A percentile compares a stretch with the other conserved stretches of the same genome.
phyloP scores from a whole-genome alignment of 1,284 basidiomycete species.

The Moesziomyces sp. region DNA sequence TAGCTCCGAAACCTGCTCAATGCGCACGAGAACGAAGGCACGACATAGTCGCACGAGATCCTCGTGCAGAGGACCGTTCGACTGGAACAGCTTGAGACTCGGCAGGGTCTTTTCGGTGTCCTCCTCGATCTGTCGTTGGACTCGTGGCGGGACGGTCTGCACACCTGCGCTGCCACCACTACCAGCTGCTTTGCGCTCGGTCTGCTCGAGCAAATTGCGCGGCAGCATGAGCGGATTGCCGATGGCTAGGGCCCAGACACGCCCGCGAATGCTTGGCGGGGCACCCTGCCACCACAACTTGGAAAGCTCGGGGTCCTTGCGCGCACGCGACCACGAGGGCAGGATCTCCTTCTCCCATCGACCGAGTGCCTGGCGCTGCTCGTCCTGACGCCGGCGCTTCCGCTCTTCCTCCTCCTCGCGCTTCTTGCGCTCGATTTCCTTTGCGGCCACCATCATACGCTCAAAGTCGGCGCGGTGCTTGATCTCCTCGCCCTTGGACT shows the following conservation, averaged over 20 bases:
- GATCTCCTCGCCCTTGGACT: constrained; percentile 80
- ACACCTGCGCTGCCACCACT: constrained; percentile 1
- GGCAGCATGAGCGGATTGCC: constrained; percentile 87
- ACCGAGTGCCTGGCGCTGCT: constrained; percentile 76
- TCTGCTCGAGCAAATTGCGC: constrained; percentile 46
- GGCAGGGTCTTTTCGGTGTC: constrained; percentile 86
- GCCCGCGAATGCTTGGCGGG: constrained; percentile 83
- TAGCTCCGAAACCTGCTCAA: constrained; percentile 75
- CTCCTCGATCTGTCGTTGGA: constrained; percentile 78
- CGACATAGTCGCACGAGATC: constrained; percentile 87
- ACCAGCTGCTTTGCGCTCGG: constrained; percentile 19
- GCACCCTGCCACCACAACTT: constrained; percentile 92
- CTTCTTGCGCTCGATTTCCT: constrained; percentile 48
- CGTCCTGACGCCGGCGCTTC: constrained; percentile 28
- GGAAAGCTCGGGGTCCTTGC: constrained; percentile 75
- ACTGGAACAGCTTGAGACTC: constrained; percentile 85
- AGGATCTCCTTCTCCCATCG: constrained; percentile 83
- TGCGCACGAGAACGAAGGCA: constrained; percentile 90
- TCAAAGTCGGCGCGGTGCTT: constrained; percentile 90
- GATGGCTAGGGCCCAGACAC: constrained; percentile 86
- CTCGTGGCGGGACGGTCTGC: constrained; percentile 53
- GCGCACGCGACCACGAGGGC: constrained; percentile 83
- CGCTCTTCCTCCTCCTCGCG: constrained; percentile 46
- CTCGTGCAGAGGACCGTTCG: constrained; percentile 81
- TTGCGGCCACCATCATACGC: constrained; percentile 80